Evolutionary conservation across 2,329 filamentous ascomycete species (phyloP).

Genomic region (Ophiostoma populinum): DNA sequence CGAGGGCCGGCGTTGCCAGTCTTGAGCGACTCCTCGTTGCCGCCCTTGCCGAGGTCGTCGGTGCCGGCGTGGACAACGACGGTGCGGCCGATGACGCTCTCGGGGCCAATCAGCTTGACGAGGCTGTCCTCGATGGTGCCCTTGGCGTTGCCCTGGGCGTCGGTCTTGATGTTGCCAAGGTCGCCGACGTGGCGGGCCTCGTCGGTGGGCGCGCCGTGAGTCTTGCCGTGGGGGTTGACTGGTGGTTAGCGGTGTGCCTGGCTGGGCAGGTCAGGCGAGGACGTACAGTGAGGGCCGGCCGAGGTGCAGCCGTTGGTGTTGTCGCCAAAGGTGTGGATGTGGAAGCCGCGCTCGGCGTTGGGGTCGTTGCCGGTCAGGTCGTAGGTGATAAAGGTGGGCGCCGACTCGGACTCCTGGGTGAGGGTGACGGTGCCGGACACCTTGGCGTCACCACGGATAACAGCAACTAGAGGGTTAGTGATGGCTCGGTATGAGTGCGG

Average conservation of each 20-base stretch:
- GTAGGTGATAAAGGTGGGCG: constrained; percentile 76
- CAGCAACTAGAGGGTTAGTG: constrained; percentile 50
- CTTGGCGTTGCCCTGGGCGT: constrained; percentile 77
- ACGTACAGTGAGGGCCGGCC: constrained; percentile 89
- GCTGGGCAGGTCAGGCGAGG: background rate
- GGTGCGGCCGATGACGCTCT: constrained; percentile 91
- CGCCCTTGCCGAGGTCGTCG: constrained; percentile 89
- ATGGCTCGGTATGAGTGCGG: background rate
- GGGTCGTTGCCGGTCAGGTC: constrained; percentile 83
- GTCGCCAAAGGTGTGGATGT: constrained; percentile 97
- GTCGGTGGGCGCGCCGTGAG: constrained; percentile 75
- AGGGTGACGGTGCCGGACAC: constrained; percentile 87
- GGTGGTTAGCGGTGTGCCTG: background rate
- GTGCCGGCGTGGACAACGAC: constrained; percentile 89
- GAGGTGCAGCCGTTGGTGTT: constrained; percentile 99
- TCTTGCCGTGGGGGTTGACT: constrained; percentile 95
- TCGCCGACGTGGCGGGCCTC: constrained; percentile 87
- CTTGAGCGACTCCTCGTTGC: constrained; percentile 89
- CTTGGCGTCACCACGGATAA: constrained; percentile 95
- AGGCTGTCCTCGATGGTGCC: constrained; percentile 65
- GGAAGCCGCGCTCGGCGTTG: constrained; percentile 94
- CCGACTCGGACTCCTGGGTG: constrained; percentile 72
- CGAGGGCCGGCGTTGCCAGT: constrained; percentile 89
- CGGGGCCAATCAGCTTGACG: constrained; percentile 88
- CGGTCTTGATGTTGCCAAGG: constrained; percentile 92